Evolutionary conservation across 345 rosid species (phyloP), one percentile per base, ranked within the genome.

Genomic region (Euclidium syriacum): DNA sequence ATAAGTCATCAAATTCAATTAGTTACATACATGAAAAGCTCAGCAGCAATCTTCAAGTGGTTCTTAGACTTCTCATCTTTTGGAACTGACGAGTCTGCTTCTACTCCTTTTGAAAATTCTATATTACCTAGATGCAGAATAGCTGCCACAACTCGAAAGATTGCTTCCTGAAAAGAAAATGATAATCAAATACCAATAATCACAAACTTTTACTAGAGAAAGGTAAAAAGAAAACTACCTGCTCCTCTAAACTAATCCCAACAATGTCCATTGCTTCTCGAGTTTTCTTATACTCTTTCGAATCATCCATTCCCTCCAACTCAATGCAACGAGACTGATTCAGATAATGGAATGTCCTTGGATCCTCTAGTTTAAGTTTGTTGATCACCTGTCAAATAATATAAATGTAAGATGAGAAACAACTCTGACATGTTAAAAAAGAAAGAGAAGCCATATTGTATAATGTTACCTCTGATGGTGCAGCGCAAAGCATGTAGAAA

Each of bases 401-500:
- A 36, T 30, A 36, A 16, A 56, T 34, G 26, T 17, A 16, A 35
- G n/a, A 27, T 24, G 36, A 68, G 63, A 54, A 59, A 52, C 53
- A 66, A 55, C n/a, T 36, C 64, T 66, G 40, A 32, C 22, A 24
- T 54, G 32, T 46, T 29, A 26, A 25, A 57, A 33, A 14, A 39
- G 19, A 58, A 62, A 46, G 41, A 36, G 11, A 54, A 35, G 17
- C 24, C 19, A 48, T 44, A 58, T 12, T n/a, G n/a, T n/a, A n/a
- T n/a, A n/a, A n/a, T n/a, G n/a, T 72, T 74, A 91, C 98, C 94
- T 89, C 94, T 17, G 71, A 62, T 7, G 98, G 97, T 46, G 97
- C 98, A 61, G 95, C 83, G 72, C 98, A 92, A 55, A 92, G 97
- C 98, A 92, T 89, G 78, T 92, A 92, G 78, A 92, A 92, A 68